Base-by-base conservation (phyloP, 2,329 filamentous ascomycete genomes). In the Fusarium setosum region DNA sequence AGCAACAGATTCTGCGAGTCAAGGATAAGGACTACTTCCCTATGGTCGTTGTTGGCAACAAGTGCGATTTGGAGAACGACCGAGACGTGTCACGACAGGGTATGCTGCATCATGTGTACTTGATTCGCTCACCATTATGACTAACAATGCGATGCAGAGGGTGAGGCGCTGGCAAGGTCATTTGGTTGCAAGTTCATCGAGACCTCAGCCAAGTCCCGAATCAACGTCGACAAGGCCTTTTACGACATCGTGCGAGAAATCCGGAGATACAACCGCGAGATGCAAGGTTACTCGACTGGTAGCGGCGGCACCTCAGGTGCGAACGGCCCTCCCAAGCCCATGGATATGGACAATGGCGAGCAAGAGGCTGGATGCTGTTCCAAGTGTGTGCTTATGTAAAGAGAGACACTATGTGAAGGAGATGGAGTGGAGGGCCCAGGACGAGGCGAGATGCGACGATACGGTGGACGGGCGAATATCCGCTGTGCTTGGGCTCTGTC, bases 1-100 rank as follows among this genome's bases (percentile, higher is more conserved):
- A 98, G 82, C 94, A 98, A 85, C 96, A 99, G 82, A 99, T 99
- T 77, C 86, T 99, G 72, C 86, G 96, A 72, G 96, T 99, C 74
- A 99, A 99, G 87, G 96, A 98, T 84, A 98, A 97, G 88, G 96
- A 99, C 82, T 97, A 97, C 80, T 99, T 99, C 85, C 96, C 96
- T 72, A 98, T 99, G 85, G 97, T 98, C 59, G 92, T 99, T 42
- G 96, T 98, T 38, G 96, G 94, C 73, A 99, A 99, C 88, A 99
- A 99, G 87, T 97, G 95, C 83, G 96, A 99, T 93, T 83, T 99
- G 79, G 95, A 97, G 76, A 85, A 86, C 72, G 95, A 99, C 82
- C 89, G 96, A 76, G 92, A 95, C 74, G 96, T 99, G 61, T 92
- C 93, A 68, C 90, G 91, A 83, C 90, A 96, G 88, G 95, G 95